Evolutionary conservation across 768 basidiomycete species (phyloP), one percentile per base, ranked within the genome.

Genomic region (Boletellus ananiceps): DNA sequence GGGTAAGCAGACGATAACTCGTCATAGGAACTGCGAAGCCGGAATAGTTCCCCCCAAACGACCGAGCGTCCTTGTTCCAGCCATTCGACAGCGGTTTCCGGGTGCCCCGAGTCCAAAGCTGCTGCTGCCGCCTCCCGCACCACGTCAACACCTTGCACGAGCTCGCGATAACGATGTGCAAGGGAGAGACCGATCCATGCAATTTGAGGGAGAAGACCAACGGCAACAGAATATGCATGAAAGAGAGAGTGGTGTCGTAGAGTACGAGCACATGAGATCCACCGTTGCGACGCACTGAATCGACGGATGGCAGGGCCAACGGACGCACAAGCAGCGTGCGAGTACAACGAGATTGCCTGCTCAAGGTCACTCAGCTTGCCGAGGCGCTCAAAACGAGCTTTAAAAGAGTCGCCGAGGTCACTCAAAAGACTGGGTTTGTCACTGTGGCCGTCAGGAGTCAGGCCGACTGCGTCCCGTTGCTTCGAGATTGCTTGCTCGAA

Each of bases 81-180:
- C 56, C 56, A 57, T 27, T 57, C 56, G 13, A 55, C 49, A 2
- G 56, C 56, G 0, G 33, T 40, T 31, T 50, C 39, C 3, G 29
- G 41, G 8, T 21, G 21, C 14, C 54, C 50, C 13, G 34, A 46
- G n/a, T 50, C 50, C 38, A 62, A 34, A 7, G 63, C 58, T 14
- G 56, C 47, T 3, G 62, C 62, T 2, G 59, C 62, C 1, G 59
- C 62, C 2, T 61, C 59, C 15, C 60, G 49, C 2, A 53, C 62
- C 13, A 64, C 29, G 40, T 38, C 52, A n/a, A 49, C 50, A 16
- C 41, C 34, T 44, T 6, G 33, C 8, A 6, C 14, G 21, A 64
- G 51, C 12, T 48, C 41, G 19, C 43, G 46, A 15, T 58, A 56
- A 31, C 63, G 63, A 31, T 37, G 29, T 15, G 35, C 16, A 15